Evolutionary conservation across 352 stramenopile genomes (phyloP), one percentile per base, ranked within the genome.

Genomic region (Globisporangium rhizosaccharum): DNA sequence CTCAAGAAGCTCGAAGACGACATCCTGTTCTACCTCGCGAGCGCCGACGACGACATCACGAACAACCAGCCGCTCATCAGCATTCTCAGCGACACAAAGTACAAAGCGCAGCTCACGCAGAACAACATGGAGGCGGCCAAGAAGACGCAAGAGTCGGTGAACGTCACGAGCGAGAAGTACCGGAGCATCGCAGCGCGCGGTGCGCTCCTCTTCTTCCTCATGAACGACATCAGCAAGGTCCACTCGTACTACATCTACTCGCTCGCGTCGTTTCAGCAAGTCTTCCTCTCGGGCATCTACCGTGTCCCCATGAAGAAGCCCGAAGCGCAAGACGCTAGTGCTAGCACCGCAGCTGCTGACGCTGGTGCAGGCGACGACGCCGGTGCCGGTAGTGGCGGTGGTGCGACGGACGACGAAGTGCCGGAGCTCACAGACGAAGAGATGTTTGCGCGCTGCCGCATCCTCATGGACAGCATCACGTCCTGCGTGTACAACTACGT

Each of bases 211-310:
- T 98, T 98, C 78, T 98, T 98, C 83, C 68, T 98, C 33, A 98
- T 98, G 92, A 98, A 97, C 70, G 89, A 98, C 56, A 94, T 98
- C 61, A 91, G 87, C 67, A 98, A 98, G 72, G 92, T 98, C 20
- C 94, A 98, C 60, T 96, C 89, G 51, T 98, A 98, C 76, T 98
- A 98, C 70, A 98, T 98, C 62, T 98, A 98, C 67, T 98, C 89
- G 36, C 87, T 98, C 12, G 92, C 89, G 23, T 94, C 92, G 2
- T 99, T 99, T 83, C 94, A 97, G 57, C 88, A 95, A 53, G 94
- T 98, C 18, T 97, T 98, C 66, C 83, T 98, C 47, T 95, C 94
- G 33, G 95, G 91, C 26, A 98, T 98, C 53, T 97, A 97, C 56
- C 77, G 82, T 4, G 90, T 97, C 8, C 89, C 90, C 1, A 63